Evolutionary conservation across 805 yeast genomes (phyloP), one percentile per base, ranked within the genome.

Genomic region (Nakazawaea holstii): DNA sequence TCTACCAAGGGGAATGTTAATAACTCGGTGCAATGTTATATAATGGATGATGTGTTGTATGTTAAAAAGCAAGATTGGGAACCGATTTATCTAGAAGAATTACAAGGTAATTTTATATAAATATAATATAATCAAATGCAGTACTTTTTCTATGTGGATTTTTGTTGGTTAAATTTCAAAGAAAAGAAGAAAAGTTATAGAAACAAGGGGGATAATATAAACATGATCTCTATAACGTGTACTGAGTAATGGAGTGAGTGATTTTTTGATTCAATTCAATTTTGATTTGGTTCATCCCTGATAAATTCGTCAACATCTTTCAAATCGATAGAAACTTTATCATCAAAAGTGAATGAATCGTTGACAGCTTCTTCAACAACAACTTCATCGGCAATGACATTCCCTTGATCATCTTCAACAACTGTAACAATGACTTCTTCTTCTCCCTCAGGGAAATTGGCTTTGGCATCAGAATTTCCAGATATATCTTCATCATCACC

Each of bases 1-100:
- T 20, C 33, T 11, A n/a, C 43, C 3, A 14, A 55, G 24, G 61
- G 54, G 5, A 68, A 72, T 0, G 11, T 72, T 35, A 11, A 3
- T 20, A 20, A 20, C 5, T 20, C 24, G 5, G 24, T 20, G 5
- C 17, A 53, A 35, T 69, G 77, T 13, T 87, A 77, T 52, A 70
- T 87, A 6, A 74, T 75, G 32, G 81, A 82, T 39, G 91, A 88
- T 53, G 82, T 87, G 2, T 54, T 89, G 24, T 88, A 79, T 76
- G 57, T 77, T 13, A 60, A 65, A 33, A 56, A 50, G 4, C 65
- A 55, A 2, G 59, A 53, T 4, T 79, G 62, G 58, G 65, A 61
- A 45, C 84, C 86, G 1, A 59, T 74, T 3, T 61, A 67, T 4
- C 49, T 71, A 26, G 68, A 67, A 41, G 65, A 61, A 13, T 37